These are phyloP conservation scores for Pinus tabuliformis DNA, from an alignment of 75 land plant species.

Conservation along the genomic window DNA sequence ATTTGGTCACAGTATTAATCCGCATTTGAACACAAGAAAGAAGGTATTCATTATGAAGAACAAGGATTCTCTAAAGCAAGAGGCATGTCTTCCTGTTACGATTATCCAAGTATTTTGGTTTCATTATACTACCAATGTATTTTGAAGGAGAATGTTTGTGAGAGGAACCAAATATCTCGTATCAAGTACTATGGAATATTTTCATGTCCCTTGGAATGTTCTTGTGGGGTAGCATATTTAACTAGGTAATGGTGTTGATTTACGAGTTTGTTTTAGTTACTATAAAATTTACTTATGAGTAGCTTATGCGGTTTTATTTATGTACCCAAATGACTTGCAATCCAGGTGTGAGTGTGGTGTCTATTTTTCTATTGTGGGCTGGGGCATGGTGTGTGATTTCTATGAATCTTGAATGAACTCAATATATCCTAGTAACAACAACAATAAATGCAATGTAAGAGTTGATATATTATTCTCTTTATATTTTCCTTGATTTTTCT, in stretches of 20 bases:
- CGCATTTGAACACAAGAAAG: not conserved
- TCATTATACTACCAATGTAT: conserved; percentile 59
- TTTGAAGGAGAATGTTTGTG: conserved; percentile 58
- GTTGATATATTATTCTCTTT: too few relatives aligned
- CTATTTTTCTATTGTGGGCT: not conserved
- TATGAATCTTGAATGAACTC: not conserved
- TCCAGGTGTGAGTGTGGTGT: not conserved
- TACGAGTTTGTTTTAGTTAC: not conserved
- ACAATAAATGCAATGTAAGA: not conserved
- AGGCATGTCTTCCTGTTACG: conserved; percentile 1
- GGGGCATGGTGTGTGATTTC: not conserved
- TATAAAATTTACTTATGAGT: not conserved
- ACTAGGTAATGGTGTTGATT: conserved; percentile 37
- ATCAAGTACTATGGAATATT: conserved; percentile 81
- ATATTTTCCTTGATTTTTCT: too few relatives aligned
- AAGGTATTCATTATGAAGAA: not conserved
- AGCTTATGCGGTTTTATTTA: not conserved
- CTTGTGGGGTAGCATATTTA: conserved; percentile 57
- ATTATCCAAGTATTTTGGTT: conserved; percentile 81
- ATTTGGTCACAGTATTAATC: not conserved
- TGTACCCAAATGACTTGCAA: not conserved
- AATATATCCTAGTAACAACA: not conserved
- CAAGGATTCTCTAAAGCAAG: conserved; percentile 5
- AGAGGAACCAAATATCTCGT: conserved; percentile 63
- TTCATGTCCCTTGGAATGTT: conserved; percentile 86